Base-by-base conservation (phyloP, 2,329 filamentous ascomycete species). In the Botrytis medusae region DNA sequence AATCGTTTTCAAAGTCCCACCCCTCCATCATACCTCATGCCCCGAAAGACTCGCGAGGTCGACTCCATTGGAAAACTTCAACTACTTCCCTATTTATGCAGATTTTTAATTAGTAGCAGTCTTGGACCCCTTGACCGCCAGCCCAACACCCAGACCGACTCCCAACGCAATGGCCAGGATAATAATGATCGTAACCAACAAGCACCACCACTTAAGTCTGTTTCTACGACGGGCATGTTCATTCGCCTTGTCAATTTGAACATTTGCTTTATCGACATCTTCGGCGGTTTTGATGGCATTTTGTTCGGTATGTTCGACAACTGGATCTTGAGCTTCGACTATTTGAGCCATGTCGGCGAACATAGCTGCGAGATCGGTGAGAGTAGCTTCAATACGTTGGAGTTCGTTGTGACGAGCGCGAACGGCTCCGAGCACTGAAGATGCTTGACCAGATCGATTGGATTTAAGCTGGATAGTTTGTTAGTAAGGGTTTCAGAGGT, bases 371-470 rank as follows among this genome's bases (percentile, higher is more conserved):
- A 95, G 87, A 81, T 95, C 91, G 51, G 85, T 84, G 76, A 95
- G 87, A 9, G 92, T 94, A 81, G 88, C 86, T 83, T 95, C 92
- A 78, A 96, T 95, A 82, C 89, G 89, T 83, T 93, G 89, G 76
- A 95, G 90, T 83, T 95, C 93, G 81, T 92, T 93, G 85, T 95
- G 93, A 72, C 93, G 92, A 54, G 92, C 92, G 77, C 92, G 91
- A 57, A 95, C 93, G 76, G 92, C 91, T 76, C 92, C 92, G 68
- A 95, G 89, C 12, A 94, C 89, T 25, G 90, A 90, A 69, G 87
- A 88, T 60, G 92, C 93, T 80, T 93, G 91, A 72, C 91, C 91
- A 62, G 88, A 89, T 76, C 91, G 91, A 85, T 93, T 94, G 78
- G 87, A 89, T 80, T 90, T 90, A 79, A 95, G 89, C 92, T 94